Evolutionary conservation across 2,329 filamentous ascomycete genomes (phyloP).

Genomic region (Ascosphaera apis): DNA sequence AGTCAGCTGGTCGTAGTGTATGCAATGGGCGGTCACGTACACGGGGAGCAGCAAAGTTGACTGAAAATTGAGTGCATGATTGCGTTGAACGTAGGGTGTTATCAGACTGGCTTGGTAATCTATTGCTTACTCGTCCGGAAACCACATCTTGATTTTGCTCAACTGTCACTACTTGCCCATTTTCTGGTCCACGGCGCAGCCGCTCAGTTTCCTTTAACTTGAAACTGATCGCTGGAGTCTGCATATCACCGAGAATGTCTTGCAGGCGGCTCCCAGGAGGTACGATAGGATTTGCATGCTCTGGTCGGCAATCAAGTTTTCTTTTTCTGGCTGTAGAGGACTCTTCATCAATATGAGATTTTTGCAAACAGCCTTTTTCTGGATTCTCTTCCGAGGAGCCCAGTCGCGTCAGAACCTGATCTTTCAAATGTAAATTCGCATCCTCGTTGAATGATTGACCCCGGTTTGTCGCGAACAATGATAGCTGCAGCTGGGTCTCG

Average conservation of each 20-base stretch:
- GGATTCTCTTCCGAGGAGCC: too few species aligned
- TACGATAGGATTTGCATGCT: background rate
- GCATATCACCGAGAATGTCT: background rate
- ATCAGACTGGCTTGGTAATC: background rate
- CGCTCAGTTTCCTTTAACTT: background rate
- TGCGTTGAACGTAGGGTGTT: background rate
- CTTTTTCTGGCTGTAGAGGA: background rate
- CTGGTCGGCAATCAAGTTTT: background rate
- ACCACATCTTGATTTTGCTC: too few species aligned
- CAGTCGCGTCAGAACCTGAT: too few species aligned
- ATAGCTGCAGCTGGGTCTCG: background rate
- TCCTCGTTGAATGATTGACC: too few species aligned
- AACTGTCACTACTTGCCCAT: too few species aligned
- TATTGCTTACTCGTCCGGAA: too few species aligned
- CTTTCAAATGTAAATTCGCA: too few species aligned
- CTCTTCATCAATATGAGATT: too few species aligned
- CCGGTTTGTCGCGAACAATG: too few species aligned
- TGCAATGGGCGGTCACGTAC: conserved; percentile 24
- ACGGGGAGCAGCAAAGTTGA: background rate
- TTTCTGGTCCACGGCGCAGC: background rate
- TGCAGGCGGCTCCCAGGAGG: background rate
- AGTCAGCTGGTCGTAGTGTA: conserved; percentile 43
- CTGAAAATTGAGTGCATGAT: background rate
- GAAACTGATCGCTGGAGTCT: background rate
- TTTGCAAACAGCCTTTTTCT: too few species aligned